Base-by-base conservation (phyloP, 495 filamentous ascomycete genomes). In the Corynascus novoguineensis region DNA sequence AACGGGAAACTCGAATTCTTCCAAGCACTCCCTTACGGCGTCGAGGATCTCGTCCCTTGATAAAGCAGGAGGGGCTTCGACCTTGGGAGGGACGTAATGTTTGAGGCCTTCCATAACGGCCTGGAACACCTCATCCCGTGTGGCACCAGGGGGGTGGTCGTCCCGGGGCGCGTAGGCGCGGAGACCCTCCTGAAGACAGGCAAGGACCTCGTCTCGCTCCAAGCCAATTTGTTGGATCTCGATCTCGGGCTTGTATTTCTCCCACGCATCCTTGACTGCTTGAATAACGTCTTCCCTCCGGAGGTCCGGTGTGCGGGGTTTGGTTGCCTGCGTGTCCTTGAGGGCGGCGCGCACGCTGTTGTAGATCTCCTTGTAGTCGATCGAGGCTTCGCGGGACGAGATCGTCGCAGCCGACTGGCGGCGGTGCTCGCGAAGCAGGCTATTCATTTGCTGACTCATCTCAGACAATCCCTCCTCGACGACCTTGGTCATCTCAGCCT, bases 241-340 rank as follows among this genome's bases (percentile, higher is more conserved):
- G 37, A 97, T 90, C 59, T 97, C 88, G 1, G 91, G 92, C 68
- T 92, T 92, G 71, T 92, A 95, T 5, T 83, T 86, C 63, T 96
- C 90, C 84, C 88, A 95, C 3, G 88, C 90, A 52, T 95, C 90
- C 52, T 83, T 83, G 6, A 97, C 87, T 0, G 90, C 89, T 1
- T 88, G 83, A 0, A 97, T 74, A 29, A 97, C 89, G 35, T 90
- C 89, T 53, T 95, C 89, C 56, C 87, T 83, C 47, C 68, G 70
- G 3, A 83, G 62, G 38, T 74, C 68, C 0, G 72, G 72, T 2
- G 62, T 66, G 3, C 72, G 69, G 5, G 61, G 60, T 42, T 70
- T 67, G 42, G 69, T 76, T 53, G 80, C 81, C 61, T 87, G 79
- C 8, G 68, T 70, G 61, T 96, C 88, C 22, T 82, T 84, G 27